Evolutionary conservation across 2,329 filamentous ascomycete species (phyloP).

Genomic region (Fusarium sp.): DNA sequence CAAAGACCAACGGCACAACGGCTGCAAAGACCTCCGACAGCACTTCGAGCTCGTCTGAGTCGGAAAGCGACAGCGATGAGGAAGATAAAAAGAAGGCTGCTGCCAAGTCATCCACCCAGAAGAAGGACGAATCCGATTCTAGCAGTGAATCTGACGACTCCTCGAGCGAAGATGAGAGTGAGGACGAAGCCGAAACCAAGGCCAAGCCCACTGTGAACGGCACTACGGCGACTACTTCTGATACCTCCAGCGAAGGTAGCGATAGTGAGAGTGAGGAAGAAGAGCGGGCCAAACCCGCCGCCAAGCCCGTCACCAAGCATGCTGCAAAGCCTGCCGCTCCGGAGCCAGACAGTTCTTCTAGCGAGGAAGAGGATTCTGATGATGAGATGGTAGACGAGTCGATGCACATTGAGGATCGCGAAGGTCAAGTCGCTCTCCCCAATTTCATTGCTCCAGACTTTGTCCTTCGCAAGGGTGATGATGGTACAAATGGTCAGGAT

Average conservation of each 20-base stretch:
- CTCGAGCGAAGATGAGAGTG: conserved; percentile 49
- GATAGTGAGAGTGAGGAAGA: conserved; percentile 47
- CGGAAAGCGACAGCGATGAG: conserved; percentile 50
- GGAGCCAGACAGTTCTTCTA: conserved; percentile 39
- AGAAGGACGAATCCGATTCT: conserved; percentile 41
- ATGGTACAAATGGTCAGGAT: conserved; percentile 58
- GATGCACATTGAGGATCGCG: conserved; percentile 55
- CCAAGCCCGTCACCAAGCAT: conserved; percentile 26
- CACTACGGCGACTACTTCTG: conserved; percentile 26
- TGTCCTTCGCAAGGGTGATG: conserved; percentile 63
- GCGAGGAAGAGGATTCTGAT: conserved; percentile 49
- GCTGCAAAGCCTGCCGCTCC: conserved; percentile 26
- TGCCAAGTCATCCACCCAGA: conserved; percentile 29
- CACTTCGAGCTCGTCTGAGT: conserved; percentile 47
- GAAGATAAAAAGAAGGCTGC: conserved; percentile 36
- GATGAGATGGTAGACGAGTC: conserved; percentile 56
- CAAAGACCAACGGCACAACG: conserved; percentile 41
- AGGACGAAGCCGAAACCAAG: conserved; percentile 41
- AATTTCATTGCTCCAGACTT: conserved; percentile 66
- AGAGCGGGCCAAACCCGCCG: conserved; percentile 32
- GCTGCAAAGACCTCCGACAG: conserved; percentile 33
- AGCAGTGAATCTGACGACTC: conserved; percentile 39
- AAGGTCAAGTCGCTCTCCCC: conserved; percentile 57
- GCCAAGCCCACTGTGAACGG: conserved; percentile 40
- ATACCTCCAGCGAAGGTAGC: conserved; percentile 45